Evolutionary conservation across 164 flowering plant species (phyloP).

Genomic region (Macadamia tetraphylla): DNA sequence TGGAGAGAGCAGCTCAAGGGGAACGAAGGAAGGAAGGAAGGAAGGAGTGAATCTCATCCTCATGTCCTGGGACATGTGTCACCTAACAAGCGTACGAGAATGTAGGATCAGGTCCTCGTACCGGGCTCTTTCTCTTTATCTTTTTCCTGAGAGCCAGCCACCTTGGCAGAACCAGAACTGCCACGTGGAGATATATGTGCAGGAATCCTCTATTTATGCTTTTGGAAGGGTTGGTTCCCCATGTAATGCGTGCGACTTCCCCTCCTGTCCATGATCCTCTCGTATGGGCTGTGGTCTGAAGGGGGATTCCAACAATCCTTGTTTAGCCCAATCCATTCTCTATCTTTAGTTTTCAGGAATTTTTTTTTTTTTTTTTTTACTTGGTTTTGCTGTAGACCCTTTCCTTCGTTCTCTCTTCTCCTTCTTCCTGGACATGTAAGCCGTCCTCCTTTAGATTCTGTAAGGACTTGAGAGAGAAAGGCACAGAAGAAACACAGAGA

Average conservation of each 20-base stretch:
- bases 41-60: slow-evolving; percentile 15
- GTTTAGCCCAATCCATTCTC: no score
- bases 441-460: background rate
- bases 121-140: background rate
- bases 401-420: no score
- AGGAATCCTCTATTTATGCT: background rate
- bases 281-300: no score
- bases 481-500: no score
- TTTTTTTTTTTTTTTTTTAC: no score
- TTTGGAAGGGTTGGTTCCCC: slow-evolving; percentile 6
- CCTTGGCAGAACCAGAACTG: slow-evolving; percentile 1
- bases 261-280: slow-evolving; percentile 15
- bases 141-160: background rate
- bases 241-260: slow-evolving; percentile 12
- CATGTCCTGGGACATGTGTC: background rate
- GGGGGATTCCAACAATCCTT: no score
- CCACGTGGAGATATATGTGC: slow-evolving; percentile 7
- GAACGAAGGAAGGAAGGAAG: background rate
- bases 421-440: no score
- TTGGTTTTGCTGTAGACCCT: no score
- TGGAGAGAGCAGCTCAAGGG: no score
- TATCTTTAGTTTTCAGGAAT: no score
- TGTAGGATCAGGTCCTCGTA: background rate
- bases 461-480: slow-evolving; percentile 2
- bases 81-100: no score